Evolutionary conservation across 2,329 filamentous ascomycete species (phyloP).

Genomic region (Pseudogymnoascus sp.): DNA sequence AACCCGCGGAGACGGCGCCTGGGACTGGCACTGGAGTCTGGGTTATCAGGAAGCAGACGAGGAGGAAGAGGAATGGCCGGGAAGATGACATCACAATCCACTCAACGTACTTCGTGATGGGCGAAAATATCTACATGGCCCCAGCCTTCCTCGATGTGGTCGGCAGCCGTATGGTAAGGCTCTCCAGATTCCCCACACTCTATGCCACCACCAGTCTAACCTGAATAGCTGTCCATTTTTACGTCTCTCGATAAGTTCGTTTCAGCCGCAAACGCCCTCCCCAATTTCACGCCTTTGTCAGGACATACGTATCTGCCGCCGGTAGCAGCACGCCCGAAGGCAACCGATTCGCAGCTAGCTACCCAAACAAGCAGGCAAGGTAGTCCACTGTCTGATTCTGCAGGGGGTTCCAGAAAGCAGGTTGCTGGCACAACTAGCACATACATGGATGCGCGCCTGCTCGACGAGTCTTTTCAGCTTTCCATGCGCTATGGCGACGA

Average conservation of each 20-base stretch:
- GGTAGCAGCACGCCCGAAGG: conserved; percentile 15
- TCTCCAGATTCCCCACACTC: not conserved
- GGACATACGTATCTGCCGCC: conserved; percentile 31
- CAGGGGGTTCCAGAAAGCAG: conserved; percentile 19
- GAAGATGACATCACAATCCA: conserved; percentile 53
- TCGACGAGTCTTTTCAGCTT: conserved; percentile 49
- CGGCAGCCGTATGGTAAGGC: conserved; percentile 46
- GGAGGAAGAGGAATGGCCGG: conserved; percentile 45
- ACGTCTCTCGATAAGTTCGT: conserved; percentile 27
- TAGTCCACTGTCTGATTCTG: conserved; percentile 39
- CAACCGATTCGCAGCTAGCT: conserved; percentile 17
- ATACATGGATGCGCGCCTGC: conserved; percentile 22
- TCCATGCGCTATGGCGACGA: conserved; percentile 53
- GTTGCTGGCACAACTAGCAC: conserved; percentile 19
- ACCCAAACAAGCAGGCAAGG: conserved; percentile 25
- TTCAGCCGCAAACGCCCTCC: conserved; percentile 25
- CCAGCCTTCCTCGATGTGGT: conserved; percentile 52
- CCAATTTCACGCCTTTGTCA: conserved; percentile 42
- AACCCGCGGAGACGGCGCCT: conserved; percentile 53
- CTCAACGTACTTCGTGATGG: conserved; percentile 54
- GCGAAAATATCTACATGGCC: conserved; percentile 59
- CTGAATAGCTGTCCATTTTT: conserved; percentile 18
- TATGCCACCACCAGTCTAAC: conserved; percentile 12
- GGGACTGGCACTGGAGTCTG: conserved; percentile 56
- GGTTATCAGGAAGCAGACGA: conserved; percentile 60